Base-by-base conservation (phyloP, 352 stramenopile species). In the Phytopythium helicoides region DNA sequence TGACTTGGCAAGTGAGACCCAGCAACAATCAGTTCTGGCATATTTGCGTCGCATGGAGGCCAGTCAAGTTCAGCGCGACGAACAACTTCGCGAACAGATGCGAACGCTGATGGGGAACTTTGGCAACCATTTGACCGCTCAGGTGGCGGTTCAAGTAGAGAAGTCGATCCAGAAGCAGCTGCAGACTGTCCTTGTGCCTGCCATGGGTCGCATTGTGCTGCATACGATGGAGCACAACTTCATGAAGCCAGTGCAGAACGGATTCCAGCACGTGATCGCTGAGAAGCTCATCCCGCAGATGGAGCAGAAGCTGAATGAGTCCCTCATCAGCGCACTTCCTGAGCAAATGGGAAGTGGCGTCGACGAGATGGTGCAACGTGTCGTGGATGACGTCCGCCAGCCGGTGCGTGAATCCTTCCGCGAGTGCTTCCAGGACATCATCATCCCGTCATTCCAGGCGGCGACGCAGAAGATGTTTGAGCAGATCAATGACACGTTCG, bases 141-240 rank as follows among this genome's bases (percentile, higher is more conserved):
- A 90, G 21, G 64, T 86, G 11, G 74, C 78, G 3, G 67, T 62
- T 3, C 84, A 94, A 52, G 75, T 92, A 11, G 84, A 94, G 52
- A 92, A 91, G 56, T 82, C 81, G 31, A 81, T 94, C 42, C 77
- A 89, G 54, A 90, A 90, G 62, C 84, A 94, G 52, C 62, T 94
- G 45, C 84, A 94, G 60, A 85, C 64, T 1, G 74, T 94, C 36
- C 58, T 94, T 15, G 81, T 94, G 33, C 84, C 84, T 9, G 84
- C 84, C 6, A 94, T 94, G 77, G 84, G 81, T 3, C 84, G 84
- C 36, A 94, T 94, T 26, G 84, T 94, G 10, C 50, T 94, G 39
- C 84, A 94, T 51, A 94, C 84, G 9, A 94, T 94, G 84, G 84
- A 94, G 54, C 89, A 91, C 64, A 94, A 91, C 52, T 91, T 92